These are phyloP conservation scores for Calocera viscosa DNA, from an alignment of 768 basidiomycete species.

Conservation along the genomic window DNA sequence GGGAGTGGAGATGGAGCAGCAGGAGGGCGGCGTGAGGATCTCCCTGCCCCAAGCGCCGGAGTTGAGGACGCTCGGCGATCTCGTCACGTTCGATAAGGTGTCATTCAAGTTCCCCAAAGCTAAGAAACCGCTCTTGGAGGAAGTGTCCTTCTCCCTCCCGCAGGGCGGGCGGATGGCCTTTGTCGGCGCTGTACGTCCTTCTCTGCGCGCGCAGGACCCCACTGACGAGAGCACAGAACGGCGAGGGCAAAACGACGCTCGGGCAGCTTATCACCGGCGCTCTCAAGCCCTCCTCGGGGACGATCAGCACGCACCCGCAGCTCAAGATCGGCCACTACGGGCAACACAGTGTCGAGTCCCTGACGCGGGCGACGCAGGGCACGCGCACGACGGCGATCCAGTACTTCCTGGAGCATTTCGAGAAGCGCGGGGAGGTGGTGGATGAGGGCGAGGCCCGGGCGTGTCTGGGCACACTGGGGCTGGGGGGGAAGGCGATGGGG, in stretches of 20 bases:
- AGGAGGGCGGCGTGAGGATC: slow-evolving; percentile 30
- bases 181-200: slow-evolving; percentile 26
- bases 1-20: slow-evolving; percentile 32
- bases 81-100: slow-evolving; percentile 31
- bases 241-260: slow-evolving; percentile 47
- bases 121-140: slow-evolving; percentile 23
- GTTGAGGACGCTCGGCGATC: slow-evolving; percentile 25
- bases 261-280: slow-evolving; percentile 29
- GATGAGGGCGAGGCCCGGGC: slow-evolving; percentile 33
- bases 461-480: slow-evolving; percentile 35
- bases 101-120: slow-evolving; percentile 27
- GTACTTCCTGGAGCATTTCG: slow-evolving; percentile 22
- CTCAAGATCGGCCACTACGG: slow-evolving; percentile 48
- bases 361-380: slow-evolving; percentile 27
- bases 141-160: slow-evolving; percentile 31
- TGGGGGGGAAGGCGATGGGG: slow-evolving; percentile 31
- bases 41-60: slow-evolving; percentile 26
- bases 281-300: slow-evolving; percentile 36
- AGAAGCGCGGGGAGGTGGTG: slow-evolving; percentile 16
- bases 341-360: slow-evolving; percentile 48
- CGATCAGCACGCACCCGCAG: slow-evolving; percentile 40
- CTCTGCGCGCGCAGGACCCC: not conserved
- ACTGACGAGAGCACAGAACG: slow-evolving; percentile 28
- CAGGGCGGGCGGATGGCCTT: slow-evolving; percentile 32
- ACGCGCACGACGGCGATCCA: slow-evolving; percentile 24